phyloP scores from a whole-genome alignment of 2,329 filamentous ascomycete species.

The Cladophialophora yegresii region DNA sequence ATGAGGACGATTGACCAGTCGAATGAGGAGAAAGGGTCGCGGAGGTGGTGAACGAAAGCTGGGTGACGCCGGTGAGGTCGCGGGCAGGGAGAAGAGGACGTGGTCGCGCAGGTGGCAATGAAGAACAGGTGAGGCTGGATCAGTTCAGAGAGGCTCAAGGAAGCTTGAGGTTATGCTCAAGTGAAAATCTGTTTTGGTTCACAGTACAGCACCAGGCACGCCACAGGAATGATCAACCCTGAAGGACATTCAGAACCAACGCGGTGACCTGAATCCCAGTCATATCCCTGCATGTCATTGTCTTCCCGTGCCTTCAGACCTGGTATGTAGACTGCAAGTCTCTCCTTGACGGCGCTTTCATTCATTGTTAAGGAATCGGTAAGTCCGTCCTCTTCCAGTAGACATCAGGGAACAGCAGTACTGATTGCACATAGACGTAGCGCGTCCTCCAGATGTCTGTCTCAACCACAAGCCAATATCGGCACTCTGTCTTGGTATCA shows the following conservation, averaged over 20 bases:
- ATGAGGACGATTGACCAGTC: background rate
- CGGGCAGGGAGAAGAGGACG: background rate
- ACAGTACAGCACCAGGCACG: background rate
- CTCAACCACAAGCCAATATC: background rate
- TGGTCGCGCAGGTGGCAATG: background rate
- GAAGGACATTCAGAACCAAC: background rate
- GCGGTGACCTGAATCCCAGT: background rate
- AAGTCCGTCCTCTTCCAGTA: background rate
- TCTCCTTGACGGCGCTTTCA: background rate
- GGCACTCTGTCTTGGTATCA: background rate
- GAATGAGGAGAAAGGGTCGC: background rate
- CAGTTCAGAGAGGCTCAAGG: background rate
- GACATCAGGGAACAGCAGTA: background rate
- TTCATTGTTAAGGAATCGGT: background rate
- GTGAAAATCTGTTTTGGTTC: background rate
- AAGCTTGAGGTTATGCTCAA: background rate
- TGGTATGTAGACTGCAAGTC: background rate
- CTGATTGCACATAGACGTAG: background rate
- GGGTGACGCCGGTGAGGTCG: constrained; percentile 1
- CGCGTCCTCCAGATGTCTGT: background rate
- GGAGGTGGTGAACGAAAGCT: background rate
- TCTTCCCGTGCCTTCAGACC: background rate
- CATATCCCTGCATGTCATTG: background rate
- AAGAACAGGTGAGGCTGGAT: background rate
- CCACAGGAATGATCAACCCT: background rate